A percentile compares a stretch with the other conserved stretches of the same genome.
Conservation (phyloP, 306 rosid species). For the Carpinus viminea region DNA sequence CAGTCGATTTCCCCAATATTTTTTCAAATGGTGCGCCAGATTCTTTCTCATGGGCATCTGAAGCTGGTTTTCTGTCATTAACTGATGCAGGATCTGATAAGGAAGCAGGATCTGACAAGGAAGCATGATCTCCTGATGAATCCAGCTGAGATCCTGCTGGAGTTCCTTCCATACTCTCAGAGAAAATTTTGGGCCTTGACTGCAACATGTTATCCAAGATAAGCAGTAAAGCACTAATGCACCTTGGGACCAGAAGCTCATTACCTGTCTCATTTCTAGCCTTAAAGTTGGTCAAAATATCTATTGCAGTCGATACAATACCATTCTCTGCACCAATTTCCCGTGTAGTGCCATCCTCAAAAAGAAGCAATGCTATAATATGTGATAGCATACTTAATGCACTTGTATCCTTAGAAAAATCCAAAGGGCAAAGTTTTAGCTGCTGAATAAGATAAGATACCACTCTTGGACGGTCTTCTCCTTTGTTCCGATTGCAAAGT, state of each 20-base stretch:
- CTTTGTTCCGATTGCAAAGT: conserved; percentile 85
- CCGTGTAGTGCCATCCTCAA: conserved; percentile 84
- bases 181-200: conserved; percentile 51
- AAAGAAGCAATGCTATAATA: conserved; percentile 78
- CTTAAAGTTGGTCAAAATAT: conserved; percentile 72
- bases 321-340: conserved; percentile 87
- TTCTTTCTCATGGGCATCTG: conserved; percentile 51
- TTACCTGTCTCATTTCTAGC: conserved; percentile 63
- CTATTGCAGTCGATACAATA: conserved; percentile 56
- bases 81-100: conserved; percentile 45
- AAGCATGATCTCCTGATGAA: conserved; percentile 52
- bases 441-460: conserved; percentile 89
- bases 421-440: conserved; percentile 80
- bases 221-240: conserved; percentile 84
- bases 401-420: conserved; percentile 69
- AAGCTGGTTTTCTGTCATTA: conserved; percentile 41
- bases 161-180: conserved; percentile 60
- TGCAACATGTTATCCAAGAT: conserved; percentile 93
- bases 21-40: conserved; percentile 53
- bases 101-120: conserved; percentile 50
- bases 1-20: conserved; percentile 81
- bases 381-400: conserved; percentile 79
- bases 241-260: conserved; percentile 66
- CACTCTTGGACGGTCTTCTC: conserved; percentile 86
- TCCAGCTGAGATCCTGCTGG: conserved; percentile 58